Percentiles rank a stretch among this genome's conserved stretches.
Evolutionary conservation across 2,329 filamentous ascomycete species (phyloP).

Genomic region (Diaporthe sp.): DNA sequence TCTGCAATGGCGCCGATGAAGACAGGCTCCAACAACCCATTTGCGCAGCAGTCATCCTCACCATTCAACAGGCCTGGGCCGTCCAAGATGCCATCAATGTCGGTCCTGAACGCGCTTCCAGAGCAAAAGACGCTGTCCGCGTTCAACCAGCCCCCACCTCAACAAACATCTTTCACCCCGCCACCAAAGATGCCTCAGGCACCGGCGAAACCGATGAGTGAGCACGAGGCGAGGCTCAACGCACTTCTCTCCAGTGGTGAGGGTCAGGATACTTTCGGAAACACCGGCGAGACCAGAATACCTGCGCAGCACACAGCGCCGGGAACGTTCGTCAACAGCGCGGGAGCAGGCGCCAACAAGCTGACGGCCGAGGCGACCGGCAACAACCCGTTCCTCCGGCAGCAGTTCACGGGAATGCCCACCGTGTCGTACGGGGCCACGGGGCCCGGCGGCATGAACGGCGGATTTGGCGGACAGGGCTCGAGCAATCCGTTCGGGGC

Average conservation of each 20-base stretch:
- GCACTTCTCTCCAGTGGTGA: conserved; percentile 87
- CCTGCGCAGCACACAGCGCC: conserved; percentile 97
- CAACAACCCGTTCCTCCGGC: conserved; percentile 90
- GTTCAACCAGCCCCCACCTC: conserved; percentile 66
- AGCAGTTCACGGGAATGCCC: conserved; percentile 85
- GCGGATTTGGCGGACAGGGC: conserved; percentile 55
- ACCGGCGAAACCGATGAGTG: conserved; percentile 68
- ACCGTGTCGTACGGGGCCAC: conserved; percentile 69
- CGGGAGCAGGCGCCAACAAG: conserved; percentile 81
- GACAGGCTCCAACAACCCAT: conserved; percentile 98
- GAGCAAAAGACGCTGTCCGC: conserved; percentile 83
- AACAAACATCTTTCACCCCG: conserved; percentile 59
- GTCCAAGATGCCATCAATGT: conserved; percentile 69
- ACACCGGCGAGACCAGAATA: conserved; percentile 95
- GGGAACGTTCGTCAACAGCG: conserved; percentile 96
- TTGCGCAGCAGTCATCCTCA: conserved; percentile 68
- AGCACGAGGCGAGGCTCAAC: conserved; percentile 84
- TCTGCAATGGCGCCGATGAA: conserved; percentile 82
- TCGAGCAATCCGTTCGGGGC: conserved; percentile 72
- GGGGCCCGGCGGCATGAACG: conserved; percentile 68
- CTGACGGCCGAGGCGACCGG: conserved; percentile 79
- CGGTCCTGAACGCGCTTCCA: conserved; percentile 80
- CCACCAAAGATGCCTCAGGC: conserved; percentile 59
- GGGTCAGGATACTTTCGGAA: conserved; percentile 96
- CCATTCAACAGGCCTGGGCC: conserved; percentile 74